These are phyloP conservation scores for Saitoella complicata DNA, from an alignment of 805 yeast genomes.

Conservation along the genomic window DNA sequence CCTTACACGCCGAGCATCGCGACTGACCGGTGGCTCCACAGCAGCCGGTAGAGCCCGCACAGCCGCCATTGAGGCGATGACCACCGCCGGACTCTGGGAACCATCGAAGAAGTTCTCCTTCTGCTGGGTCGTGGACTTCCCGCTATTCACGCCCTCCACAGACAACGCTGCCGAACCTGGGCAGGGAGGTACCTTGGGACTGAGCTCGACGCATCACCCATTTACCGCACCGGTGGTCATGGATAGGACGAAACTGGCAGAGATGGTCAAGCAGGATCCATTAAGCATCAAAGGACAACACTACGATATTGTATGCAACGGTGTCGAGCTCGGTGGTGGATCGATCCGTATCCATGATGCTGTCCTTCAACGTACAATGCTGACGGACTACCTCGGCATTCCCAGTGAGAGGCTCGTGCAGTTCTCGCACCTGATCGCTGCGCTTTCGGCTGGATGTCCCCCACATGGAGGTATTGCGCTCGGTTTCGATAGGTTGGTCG, in stretches of 20 bases:
- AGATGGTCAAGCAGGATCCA: conserved; percentile 4
- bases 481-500: conserved; percentile 85
- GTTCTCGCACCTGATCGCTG: conserved; percentile 74
- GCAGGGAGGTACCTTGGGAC: not conserved
- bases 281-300: conserved; percentile 64
- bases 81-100: not conserved
- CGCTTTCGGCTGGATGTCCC: conserved; percentile 83
- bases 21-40: not conserved
- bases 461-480: conserved; percentile 97
- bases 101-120: conserved; percentile 5
- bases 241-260: conserved; percentile 35
- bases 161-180: not conserved
- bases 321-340: conserved; percentile 95
- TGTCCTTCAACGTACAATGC: conserved; percentile 53
- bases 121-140: conserved; percentile 81
- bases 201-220: conserved; percentile 83
- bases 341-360: conserved; percentile 88
- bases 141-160: conserved; percentile 66
- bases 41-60: not conserved
- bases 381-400: conserved; percentile 48
- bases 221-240: conserved; percentile 77
- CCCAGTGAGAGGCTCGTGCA: conserved; percentile 33
- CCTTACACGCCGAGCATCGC: not conserved
- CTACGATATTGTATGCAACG: conserved; percentile 84
- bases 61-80: not conserved